phyloP scores from a whole-genome alignment of 2,329 filamentous ascomycete genomes.

The Fusarium redolens region DNA sequence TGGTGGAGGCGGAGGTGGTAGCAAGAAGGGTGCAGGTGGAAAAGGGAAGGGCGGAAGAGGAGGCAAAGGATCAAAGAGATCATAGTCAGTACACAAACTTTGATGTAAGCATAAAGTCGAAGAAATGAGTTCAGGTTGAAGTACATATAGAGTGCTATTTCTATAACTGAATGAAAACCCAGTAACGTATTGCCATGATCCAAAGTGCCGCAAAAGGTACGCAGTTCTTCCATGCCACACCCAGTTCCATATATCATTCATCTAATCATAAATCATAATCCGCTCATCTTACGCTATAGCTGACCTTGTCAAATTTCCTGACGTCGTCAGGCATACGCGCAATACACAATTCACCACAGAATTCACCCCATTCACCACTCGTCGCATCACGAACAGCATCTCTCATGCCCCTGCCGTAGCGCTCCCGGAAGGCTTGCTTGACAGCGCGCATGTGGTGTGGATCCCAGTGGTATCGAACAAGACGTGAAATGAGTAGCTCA shows the following conservation, averaged over 20 bases:
- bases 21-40: slow-evolving; percentile 51
- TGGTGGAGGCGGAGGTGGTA: slow-evolving; percentile 56
- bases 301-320: slow-evolving; percentile 60
- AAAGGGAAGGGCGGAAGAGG: slow-evolving; percentile 52
- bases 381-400: slow-evolving; percentile 83
- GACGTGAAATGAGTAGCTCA: slow-evolving; percentile 86
- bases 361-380: slow-evolving; percentile 79
- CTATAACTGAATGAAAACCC: slow-evolving; percentile 10
- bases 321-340: slow-evolving; percentile 70
- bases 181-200: slow-evolving; percentile 16
- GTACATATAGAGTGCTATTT: slow-evolving; percentile 23
- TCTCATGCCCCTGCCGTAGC: slow-evolving; percentile 80
- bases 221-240: background rate
- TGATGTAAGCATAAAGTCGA: background rate
- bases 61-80: slow-evolving; percentile 59
- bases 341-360: slow-evolving; percentile 78
- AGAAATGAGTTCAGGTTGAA: slow-evolving; percentile 6
- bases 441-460: slow-evolving; percentile 81
- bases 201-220: slow-evolving; percentile 12
- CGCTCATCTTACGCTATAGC: slow-evolving; percentile 25
- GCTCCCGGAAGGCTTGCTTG: slow-evolving; percentile 81
- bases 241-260: slow-evolving; percentile 2
- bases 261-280: slow-evolving; percentile 15
- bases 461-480: slow-evolving; percentile 95
- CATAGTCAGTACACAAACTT: slow-evolving; percentile 3